Conservation (phyloP, 1,284 basidiomycete genomes). For the Fereydounia khargensis region DNA sequence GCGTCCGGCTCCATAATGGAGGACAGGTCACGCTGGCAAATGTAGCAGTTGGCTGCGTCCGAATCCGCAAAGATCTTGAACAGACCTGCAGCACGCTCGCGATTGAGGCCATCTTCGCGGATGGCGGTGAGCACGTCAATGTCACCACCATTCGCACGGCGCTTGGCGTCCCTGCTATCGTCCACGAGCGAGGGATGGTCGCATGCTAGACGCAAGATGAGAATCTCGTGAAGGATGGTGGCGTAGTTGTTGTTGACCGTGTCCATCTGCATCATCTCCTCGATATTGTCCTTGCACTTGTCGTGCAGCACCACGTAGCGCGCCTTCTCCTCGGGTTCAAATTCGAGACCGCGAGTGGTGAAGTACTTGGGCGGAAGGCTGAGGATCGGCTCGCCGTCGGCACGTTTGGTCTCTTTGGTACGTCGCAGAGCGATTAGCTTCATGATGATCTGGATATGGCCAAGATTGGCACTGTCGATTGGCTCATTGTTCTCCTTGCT, state of each 20-base stretch:
- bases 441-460: slow-evolving; percentile 95
- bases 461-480: slow-evolving; percentile 78
- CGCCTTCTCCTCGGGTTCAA: slow-evolving; percentile 75
- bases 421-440: slow-evolving; percentile 91
- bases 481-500: slow-evolving; percentile 17
- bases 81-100: slow-evolving; percentile 71
- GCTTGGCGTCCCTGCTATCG: slow-evolving; percentile 57
- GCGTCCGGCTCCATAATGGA: slow-evolving; percentile 12
- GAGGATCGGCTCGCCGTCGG: slow-evolving; percentile 80
- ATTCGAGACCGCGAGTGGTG: slow-evolving; percentile 78
- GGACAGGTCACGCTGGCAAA: slow-evolving; percentile 75
- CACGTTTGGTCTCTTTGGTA: slow-evolving; percentile 83
- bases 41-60: slow-evolving; percentile 79
- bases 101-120: slow-evolving; percentile 74
- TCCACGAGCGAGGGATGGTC: slow-evolving; percentile 90
- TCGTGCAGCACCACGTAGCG: slow-evolving; percentile 86
- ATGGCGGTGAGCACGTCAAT: slow-evolving; percentile 68
- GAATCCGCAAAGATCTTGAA: slow-evolving; percentile 79
- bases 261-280: slow-evolving; percentile 79
- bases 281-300: slow-evolving; percentile 85
- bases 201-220: slow-evolving; percentile 83
- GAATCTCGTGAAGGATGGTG: slow-evolving; percentile 83
- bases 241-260: slow-evolving; percentile 93
- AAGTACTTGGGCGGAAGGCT: slow-evolving; percentile 78
- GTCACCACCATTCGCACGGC: slow-evolving; percentile 58